Evolutionary conservation across 169 alveolate species (phyloP).

Genomic region (Plasmodium falciparum): DNA sequence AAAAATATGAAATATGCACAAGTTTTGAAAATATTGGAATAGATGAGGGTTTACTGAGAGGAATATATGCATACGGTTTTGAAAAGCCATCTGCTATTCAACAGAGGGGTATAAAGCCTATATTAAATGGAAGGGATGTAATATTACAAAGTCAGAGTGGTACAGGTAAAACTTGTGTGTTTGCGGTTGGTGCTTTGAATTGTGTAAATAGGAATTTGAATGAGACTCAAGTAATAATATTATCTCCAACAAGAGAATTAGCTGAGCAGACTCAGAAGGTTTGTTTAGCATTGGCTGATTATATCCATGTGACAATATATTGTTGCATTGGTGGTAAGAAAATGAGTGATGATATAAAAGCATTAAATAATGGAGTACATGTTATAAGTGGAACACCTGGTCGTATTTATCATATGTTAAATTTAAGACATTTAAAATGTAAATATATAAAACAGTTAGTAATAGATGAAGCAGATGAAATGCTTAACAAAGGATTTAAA

Average conservation of each 20-base stretch:
- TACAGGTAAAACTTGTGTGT: constrained; percentile 99
- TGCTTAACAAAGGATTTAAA: constrained; percentile 98
- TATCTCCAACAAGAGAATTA: constrained; percentile 99
- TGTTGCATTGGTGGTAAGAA: constrained; percentile 99
- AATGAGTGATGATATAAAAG: constrained; percentile 97
- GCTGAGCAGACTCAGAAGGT: constrained; percentile 98
- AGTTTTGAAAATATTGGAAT: constrained; percentile 95
- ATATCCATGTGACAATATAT: constrained; percentile 93
- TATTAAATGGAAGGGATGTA: constrained; percentile 97
- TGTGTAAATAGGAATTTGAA: constrained; percentile 92
- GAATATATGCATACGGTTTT: constrained; percentile 98
- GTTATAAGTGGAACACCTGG: constrained; percentile 99
- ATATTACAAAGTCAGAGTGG: constrained; percentile 99
- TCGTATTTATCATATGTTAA: constrained; percentile 98
- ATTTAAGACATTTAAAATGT: constrained; percentile 92
- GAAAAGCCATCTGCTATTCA: constrained; percentile 99
- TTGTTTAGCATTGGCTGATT: constrained; percentile 92
- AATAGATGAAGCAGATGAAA: constrained; percentile 99
- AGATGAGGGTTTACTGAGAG: constrained; percentile 96
- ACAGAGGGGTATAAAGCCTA: constrained; percentile 99
- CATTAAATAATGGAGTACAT: constrained; percentile 97
- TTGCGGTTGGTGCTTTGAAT: constrained; percentile 96
- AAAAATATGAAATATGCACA: constrained; percentile 60
- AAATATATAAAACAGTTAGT: constrained; percentile 95
- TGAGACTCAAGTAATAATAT: constrained; percentile 95